phyloP scores from a whole-genome alignment of 176 grass and related monocot genomes.

The Carex kokanica region DNA sequence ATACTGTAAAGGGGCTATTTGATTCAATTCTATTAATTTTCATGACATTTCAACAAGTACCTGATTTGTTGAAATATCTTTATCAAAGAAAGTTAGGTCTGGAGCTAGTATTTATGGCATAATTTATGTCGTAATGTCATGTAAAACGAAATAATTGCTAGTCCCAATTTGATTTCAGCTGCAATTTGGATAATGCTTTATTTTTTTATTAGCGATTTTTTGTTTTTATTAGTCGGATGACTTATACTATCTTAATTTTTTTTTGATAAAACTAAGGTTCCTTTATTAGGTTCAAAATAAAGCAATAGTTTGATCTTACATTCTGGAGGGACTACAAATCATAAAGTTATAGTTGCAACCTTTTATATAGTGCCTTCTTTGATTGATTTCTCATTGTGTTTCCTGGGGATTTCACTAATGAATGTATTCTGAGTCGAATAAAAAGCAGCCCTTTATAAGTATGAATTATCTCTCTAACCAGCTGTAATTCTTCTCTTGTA shows the following conservation, averaged over 20 bases:
- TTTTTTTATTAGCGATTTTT: not conserved
- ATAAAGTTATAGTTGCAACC: not conserved
- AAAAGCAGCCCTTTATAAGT: not conserved
- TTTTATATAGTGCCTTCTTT: not conserved
- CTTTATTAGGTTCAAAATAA: not conserved
- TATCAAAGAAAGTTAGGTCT: not conserved
- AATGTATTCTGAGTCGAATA: not conserved
- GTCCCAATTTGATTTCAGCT: not conserved
- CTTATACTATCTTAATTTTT: not conserved
- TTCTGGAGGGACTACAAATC: not conserved
- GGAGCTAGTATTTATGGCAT: not conserved
- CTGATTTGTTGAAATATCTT: conserved; percentile 8
- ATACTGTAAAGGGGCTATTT: conserved; percentile 10
- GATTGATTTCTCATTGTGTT: not conserved
- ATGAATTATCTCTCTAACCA: not conserved
- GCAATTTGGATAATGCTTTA: not conserved
- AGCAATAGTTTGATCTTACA: not conserved
- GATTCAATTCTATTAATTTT: not conserved
- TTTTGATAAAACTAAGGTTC: not conserved
- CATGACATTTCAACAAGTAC: not conserved
- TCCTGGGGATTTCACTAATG: not conserved
- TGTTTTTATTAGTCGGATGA: not conserved
- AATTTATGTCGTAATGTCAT: not conserved
- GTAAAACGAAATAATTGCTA: not conserved
- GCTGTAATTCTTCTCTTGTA: not conserved